These are phyloP conservation scores for Scytalidium sp. DNA, from an alignment of 2,329 filamentous ascomycete genomes.

Conservation along the genomic window DNA sequence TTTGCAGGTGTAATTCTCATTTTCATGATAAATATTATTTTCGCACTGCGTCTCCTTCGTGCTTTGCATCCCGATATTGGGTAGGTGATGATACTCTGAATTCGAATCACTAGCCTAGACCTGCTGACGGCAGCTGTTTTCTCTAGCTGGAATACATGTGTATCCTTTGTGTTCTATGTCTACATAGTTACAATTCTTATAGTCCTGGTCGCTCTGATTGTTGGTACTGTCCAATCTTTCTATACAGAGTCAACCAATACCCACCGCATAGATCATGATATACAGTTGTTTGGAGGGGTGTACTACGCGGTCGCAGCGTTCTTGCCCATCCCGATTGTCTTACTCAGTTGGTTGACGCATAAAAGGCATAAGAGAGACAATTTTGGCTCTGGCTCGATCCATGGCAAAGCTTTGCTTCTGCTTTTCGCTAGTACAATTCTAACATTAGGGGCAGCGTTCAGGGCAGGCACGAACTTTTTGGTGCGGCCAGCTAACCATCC, in stretches of 20 bases:
- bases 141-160: not conserved
- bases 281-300: constrained; percentile 61
- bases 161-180: not conserved
- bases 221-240: constrained; percentile 57
- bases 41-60: not conserved
- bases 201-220: constrained; percentile 63
- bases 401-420: constrained; percentile 61
- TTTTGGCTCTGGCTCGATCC: constrained; percentile 61
- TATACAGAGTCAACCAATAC: constrained; percentile 56
- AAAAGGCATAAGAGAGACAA: not conserved
- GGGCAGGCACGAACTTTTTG: constrained; percentile 38
- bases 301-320: constrained; percentile 63
- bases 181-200: constrained; percentile 39
- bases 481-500: constrained; percentile 48
- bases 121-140: not conserved
- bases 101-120: not conserved
- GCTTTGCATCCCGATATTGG: not conserved
- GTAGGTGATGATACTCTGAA: not conserved
- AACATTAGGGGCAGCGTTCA: constrained; percentile 54
- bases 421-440: constrained; percentile 55
- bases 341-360: not conserved
- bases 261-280: constrained; percentile 49
- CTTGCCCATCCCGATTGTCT: constrained; percentile 47
- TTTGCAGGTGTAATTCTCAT: constrained; percentile 52
- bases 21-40: constrained; percentile 75